phyloP scores from a whole-genome alignment of 768 basidiomycete species.

The Leccinum subgranulosum region DNA sequence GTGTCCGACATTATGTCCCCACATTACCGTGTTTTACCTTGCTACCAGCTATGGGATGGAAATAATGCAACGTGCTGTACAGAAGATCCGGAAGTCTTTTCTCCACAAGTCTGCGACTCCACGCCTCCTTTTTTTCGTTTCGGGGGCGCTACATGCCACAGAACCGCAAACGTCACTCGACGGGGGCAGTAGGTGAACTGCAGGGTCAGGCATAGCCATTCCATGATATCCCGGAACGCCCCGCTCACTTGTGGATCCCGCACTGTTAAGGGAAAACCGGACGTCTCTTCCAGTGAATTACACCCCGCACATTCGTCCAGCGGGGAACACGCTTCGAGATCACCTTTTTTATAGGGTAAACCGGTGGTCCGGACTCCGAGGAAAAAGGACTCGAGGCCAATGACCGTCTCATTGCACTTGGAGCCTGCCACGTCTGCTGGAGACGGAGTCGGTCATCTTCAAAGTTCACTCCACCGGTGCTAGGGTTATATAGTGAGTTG shows the following conservation, averaged over 20 bases:
- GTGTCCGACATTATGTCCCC: slow-evolving; percentile 36
- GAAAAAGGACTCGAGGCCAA: not conserved
- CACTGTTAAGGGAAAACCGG: slow-evolving; percentile 4
- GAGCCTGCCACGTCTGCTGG: too few species aligned
- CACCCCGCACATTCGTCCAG: slow-evolving; percentile 6
- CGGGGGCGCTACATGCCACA: slow-evolving; percentile 16
- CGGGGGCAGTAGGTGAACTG: slow-evolving; percentile 27
- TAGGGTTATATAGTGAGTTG: slow-evolving; percentile 10
- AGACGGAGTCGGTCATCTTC: too few species aligned
- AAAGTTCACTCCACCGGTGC: slow-evolving; percentile 15
- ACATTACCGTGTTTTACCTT: too few species aligned
- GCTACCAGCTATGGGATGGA: slow-evolving; percentile 50
- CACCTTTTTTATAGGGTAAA: not conserved
- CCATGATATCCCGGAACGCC: slow-evolving; percentile 14
- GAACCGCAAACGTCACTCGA: slow-evolving; percentile 27
- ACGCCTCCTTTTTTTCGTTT: slow-evolving; percentile 10
- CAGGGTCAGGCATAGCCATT: slow-evolving; percentile 18
- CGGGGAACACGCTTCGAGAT: not conserved
- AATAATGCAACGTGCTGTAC: slow-evolving; percentile 45
- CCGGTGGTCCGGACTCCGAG: not conserved
- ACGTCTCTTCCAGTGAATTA: slow-evolving; percentile 5
- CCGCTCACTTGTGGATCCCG: not conserved
- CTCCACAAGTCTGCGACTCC: slow-evolving; percentile 36
- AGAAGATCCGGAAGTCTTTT: slow-evolving; percentile 43
- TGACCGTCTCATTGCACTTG: too few species aligned